These are phyloP conservation scores for Pyrenophora teres DNA, from an alignment of 2,329 filamentous ascomycete genomes.

Conservation along the genomic window DNA sequence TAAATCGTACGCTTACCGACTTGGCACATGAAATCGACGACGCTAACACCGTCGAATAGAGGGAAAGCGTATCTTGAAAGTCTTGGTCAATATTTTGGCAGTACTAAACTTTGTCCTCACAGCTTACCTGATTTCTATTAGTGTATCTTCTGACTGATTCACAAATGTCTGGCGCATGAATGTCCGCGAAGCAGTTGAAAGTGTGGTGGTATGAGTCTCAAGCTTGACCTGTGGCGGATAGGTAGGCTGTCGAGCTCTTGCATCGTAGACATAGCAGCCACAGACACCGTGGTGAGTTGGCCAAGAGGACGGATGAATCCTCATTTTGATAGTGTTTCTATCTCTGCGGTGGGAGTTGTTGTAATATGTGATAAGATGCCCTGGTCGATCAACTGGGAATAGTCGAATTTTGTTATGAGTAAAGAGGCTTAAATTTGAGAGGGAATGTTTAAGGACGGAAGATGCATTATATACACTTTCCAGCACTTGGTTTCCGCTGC, in stretches of 20 bases:
- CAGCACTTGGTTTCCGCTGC: not conserved
- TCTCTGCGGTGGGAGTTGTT: not conserved
- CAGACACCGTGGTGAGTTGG: not conserved
- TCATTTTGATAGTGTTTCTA: too few species aligned
- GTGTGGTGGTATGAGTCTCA: constrained; percentile 3
- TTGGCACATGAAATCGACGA: constrained; percentile 9
- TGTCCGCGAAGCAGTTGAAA: constrained; percentile 7
- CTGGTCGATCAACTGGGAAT: too few species aligned
- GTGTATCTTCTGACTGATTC: not conserved
- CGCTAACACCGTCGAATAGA: constrained; percentile 8
- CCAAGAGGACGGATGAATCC: too few species aligned
- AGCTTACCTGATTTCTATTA: constrained; percentile 5
- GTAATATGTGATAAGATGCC: too few species aligned
- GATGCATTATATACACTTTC: too few species aligned
- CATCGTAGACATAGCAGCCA: constrained; percentile 5
- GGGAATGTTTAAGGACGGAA: too few species aligned
- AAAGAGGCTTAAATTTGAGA: too few species aligned
- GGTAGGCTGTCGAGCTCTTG: not conserved
- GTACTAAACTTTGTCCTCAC: too few species aligned
- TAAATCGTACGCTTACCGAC: constrained; percentile 7
- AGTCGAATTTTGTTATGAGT: too few species aligned
- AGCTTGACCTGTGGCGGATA: constrained; percentile 7
- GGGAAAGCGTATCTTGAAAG: constrained; percentile 7
- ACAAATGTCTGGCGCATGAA: constrained; percentile 4
- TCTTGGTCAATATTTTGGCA: not conserved